Percentiles rank a stretch among this genome's conserved stretches.
phyloP scores from a whole-genome alignment of 352 stramenopile genomes.

The Pythium rhizo-oryzae region DNA sequence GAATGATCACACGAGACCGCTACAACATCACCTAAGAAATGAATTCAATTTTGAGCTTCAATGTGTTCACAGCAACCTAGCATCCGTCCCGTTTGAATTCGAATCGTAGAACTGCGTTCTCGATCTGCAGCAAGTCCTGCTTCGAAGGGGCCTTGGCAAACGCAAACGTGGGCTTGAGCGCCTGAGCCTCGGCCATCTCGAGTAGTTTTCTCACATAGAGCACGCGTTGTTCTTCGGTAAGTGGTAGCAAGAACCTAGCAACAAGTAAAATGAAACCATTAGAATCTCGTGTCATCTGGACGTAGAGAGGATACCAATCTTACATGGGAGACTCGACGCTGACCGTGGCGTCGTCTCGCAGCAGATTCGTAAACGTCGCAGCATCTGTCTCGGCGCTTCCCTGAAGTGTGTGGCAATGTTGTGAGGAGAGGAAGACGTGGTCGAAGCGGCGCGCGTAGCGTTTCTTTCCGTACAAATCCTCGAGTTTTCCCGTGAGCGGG shows the following conservation, averaged over 20 bases:
- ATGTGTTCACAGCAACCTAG: neutral
- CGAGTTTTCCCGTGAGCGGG: constrained; percentile 55
- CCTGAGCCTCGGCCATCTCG: constrained; percentile 47
- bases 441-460: constrained; percentile 66
- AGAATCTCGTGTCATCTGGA: neutral
- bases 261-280: neutral
- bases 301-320: constrained; percentile 19
- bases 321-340: constrained; percentile 78
- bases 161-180: constrained; percentile 38
- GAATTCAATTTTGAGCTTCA: too few relatives aligned
- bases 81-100: constrained; percentile 26
- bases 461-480: constrained; percentile 66
- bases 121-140: constrained; percentile 55
- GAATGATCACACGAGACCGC: constrained; percentile 25
- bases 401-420: constrained; percentile 60
- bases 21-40: constrained; percentile 2
- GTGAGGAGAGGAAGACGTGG: constrained; percentile 66
- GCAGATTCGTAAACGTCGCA: constrained; percentile 40
- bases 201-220: constrained; percentile 71
- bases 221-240: constrained; percentile 68
- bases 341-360: constrained; percentile 46
- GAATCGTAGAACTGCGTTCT: constrained; percentile 67
- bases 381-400: constrained; percentile 13
- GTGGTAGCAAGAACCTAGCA: constrained; percentile 60
- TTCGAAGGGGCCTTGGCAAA: constrained; percentile 36